Percentiles rank a stretch among this genome's conserved stretches.
Conservation (phyloP, 805 yeast genomes). For the Metschnikowia similis region DNA sequence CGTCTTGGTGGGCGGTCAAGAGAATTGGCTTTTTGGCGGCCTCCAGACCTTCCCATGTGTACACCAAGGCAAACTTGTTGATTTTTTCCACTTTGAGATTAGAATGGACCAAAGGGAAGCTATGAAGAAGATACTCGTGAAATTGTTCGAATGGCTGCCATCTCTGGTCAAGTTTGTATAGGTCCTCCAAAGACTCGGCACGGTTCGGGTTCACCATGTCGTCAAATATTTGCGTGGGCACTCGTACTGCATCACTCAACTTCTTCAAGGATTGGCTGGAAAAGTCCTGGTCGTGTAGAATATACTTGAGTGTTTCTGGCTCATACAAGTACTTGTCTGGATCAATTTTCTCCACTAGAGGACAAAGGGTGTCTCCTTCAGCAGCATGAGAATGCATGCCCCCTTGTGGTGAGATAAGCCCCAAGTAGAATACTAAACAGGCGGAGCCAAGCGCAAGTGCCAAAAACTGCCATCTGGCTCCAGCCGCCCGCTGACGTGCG, state of each 20-base stretch:
- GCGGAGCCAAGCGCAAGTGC: background rate
- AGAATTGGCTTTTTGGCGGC: conserved; percentile 60
- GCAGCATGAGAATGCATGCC: background rate
- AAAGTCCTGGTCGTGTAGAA: conserved; percentile 25
- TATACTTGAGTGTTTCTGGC: conserved; percentile 19
- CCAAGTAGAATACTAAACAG: background rate
- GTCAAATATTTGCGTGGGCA: conserved; percentile 33
- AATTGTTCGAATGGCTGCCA: conserved; percentile 34
- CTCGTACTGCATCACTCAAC: conserved; percentile 24
- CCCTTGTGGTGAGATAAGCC: background rate
- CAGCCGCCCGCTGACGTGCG: no score
- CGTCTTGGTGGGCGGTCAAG: conserved; percentile 76
- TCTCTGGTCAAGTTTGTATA: conserved; percentile 21
- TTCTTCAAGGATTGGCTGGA: conserved; percentile 20
- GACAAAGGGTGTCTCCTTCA: conserved; percentile 33
- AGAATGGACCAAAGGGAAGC: conserved; percentile 52
- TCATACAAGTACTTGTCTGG: conserved; percentile 21
- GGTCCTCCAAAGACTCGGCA: conserved; percentile 21
- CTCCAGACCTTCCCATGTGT: conserved; percentile 56
- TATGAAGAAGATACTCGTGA: conserved; percentile 47
- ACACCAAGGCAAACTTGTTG: conserved; percentile 60
- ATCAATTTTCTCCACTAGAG: conserved; percentile 30
- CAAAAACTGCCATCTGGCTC: background rate
- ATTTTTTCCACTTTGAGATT: conserved; percentile 43
- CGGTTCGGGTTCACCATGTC: conserved; percentile 27